Percentiles rank a stretch among this genome's conserved stretches.
Conservation (phyloP, 495 filamentous ascomycete species). For the Durotheca rogersii region DNA sequence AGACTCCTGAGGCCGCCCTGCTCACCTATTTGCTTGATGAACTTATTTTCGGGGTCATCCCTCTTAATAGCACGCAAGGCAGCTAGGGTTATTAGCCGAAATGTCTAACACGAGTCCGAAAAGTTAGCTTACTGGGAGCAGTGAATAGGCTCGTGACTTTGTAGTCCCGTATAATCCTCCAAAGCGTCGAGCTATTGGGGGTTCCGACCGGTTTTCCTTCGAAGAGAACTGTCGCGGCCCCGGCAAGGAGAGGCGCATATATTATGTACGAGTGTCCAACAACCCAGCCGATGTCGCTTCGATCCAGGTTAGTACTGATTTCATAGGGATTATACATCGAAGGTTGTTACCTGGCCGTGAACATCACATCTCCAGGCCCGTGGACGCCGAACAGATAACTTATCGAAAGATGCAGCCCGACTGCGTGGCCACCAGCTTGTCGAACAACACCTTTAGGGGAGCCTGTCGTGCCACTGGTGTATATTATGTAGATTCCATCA, state of each 20-base stretch:
- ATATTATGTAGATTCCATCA: conserved; percentile 87
- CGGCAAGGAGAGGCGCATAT: conserved; percentile 74
- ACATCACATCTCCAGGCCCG: conserved; percentile 80
- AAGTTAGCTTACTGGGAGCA: conserved; percentile 63
- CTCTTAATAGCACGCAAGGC: conserved; percentile 84
- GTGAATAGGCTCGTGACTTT: conserved; percentile 82
- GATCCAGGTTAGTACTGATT: conserved; percentile 33
- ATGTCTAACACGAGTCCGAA: conserved; percentile 12
- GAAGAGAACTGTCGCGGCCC: conserved; percentile 83
- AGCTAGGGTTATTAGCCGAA: conserved; percentile 24
- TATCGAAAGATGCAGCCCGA: conserved; percentile 78
- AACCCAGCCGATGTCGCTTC: conserved; percentile 80
- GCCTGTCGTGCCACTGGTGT: conserved; percentile 82
- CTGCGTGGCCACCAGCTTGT: conserved; percentile 83
- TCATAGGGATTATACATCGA: neutral
- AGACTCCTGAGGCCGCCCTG: conserved; percentile 67
- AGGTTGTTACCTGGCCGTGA: conserved; percentile 58
- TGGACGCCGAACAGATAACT: conserved; percentile 76
- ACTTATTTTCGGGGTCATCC: conserved; percentile 73
- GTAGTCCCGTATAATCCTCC: conserved; percentile 82
- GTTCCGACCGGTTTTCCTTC: conserved; percentile 93
- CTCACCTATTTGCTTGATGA: conserved; percentile 60
- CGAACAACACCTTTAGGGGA: conserved; percentile 85
- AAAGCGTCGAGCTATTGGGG: conserved; percentile 82
- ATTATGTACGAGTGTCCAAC: conserved; percentile 84